Percentiles rank a stretch among this genome's conserved stretches.
These are phyloP conservation scores for Calonectria hongkongensis DNA, from an alignment of 2,329 filamentous ascomycete genomes.

Conservation along the genomic window DNA sequence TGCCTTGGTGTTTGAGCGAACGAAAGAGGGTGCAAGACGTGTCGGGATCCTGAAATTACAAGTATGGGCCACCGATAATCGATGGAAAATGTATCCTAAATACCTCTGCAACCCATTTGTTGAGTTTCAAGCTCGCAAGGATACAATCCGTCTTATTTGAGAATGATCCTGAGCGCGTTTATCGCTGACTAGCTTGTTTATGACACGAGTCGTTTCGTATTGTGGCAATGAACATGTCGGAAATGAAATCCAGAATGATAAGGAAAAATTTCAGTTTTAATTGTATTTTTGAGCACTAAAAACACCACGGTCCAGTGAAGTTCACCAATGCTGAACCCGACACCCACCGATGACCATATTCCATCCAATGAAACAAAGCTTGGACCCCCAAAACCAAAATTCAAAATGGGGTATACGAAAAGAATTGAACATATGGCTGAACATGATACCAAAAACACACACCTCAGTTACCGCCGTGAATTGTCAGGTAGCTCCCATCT, in stretches of 20 bases:
- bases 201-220: no score
- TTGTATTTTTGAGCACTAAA: not conserved
- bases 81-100: not conserved
- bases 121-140: not conserved
- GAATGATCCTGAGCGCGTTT: not conserved
- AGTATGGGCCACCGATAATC: not conserved
- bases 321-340: not conserved
- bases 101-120: not conserved
- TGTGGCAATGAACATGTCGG: no score
- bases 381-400: not conserved
- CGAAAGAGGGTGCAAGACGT: not conserved
- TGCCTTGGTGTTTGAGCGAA: slow-evolving; percentile 1
- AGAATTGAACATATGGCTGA: slow-evolving; percentile 19
- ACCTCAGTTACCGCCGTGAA: slow-evolving; percentile 30
- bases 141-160: not conserved
- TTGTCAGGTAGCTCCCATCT: slow-evolving; percentile 53
- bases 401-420: slow-evolving; percentile 12
- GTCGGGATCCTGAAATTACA: not conserved
- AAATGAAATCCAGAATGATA: no score
- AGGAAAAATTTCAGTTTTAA: not conserved
- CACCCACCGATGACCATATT: not conserved
- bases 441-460: not conserved
- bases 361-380: slow-evolving; percentile 11
- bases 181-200: not conserved
- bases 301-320: not conserved